A percentile compares a stretch with the other conserved stretches of the same genome.
These are phyloP conservation scores for Leishmania martiniquensis DNA, from an alignment of 208 protist genomes.

Conservation along the genomic window DNA sequence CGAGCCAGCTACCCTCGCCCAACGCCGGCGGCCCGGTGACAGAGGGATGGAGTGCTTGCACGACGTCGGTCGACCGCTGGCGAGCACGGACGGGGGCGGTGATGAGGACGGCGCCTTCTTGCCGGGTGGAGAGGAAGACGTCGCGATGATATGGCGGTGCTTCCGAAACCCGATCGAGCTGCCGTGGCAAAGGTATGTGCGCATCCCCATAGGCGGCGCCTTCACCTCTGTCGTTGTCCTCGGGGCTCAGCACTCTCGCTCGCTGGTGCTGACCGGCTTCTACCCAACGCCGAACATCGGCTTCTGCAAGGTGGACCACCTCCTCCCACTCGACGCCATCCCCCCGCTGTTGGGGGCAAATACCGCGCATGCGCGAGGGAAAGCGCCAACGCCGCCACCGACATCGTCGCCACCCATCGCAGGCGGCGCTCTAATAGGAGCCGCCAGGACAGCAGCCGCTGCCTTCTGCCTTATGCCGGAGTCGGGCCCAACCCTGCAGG, in stretches of 20 bases:
- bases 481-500: constrained; percentile 16
- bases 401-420: not conserved
- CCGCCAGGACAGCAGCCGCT: not conserved
- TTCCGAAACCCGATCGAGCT: constrained; percentile 37
- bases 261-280: constrained; percentile 45
- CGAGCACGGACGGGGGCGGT: not conserved
- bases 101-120: not conserved
- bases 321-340: constrained; percentile 35
- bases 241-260: constrained; percentile 31
- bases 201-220: constrained; percentile 51
- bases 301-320: constrained; percentile 42
- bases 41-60: not conserved
- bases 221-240: constrained; percentile 47
- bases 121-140: not conserved
- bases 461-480: constrained; percentile 1
- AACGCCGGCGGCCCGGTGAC: not conserved
- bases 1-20: not conserved
- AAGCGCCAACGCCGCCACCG: not conserved
- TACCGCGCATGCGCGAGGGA: not conserved
- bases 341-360: constrained; percentile 11
- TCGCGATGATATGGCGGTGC: constrained; percentile 14
- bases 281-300: constrained; percentile 55
- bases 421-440: not conserved
- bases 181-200: constrained; percentile 47
- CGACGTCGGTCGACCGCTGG: not conserved